Base-by-base conservation (phyloP, 352 stramenopile species). In the Phytophthora citrophthora region DNA sequence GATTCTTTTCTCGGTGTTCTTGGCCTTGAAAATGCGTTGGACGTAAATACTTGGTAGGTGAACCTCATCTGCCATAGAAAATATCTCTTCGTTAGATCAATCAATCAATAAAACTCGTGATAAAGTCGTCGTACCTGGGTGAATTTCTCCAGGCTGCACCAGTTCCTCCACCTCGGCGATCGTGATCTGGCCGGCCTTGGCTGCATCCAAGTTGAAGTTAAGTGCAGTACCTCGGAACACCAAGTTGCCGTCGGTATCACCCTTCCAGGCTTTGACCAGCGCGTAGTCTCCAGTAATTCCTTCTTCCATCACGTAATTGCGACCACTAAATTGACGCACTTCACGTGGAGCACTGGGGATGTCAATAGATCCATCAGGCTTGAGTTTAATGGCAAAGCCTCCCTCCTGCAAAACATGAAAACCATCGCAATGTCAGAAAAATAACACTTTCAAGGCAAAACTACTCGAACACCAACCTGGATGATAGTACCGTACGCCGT, bases 141-240 rank as follows among this genome's bases (percentile, higher is more conserved):
- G 80, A 16, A 99, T 83, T n/a, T 97, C 86, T 24, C 96, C 97
- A 6, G 94, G 83, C 56, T 94, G 76, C 3, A 99, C 96, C 60
- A 99, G 89, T 43, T 96, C 88, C 82, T 99, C 96, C 27, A 98
- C 97, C 77, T 99, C 97, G 47, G 83, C 88, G 57, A 99, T 97
- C 24, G 88, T 97, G 49, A 98, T 85, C 41, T 86, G 86, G 36
- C 92, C 97, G 38, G 97, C 94, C 65, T 98, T 98, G 41, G 95
- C 96, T 56, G 86, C 91, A 68, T 98, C 96, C 23, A 97, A 91
- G 72, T 99, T 99, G 48, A 98, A 96, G 86, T 99, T 99, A 69
- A 81, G 79, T 29, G 96, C 93, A n/a, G 97, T 99, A 47, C 94
- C 93, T 46, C 89, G 68, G 82, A 99, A 99, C 27, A 99, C 83